These are phyloP conservation scores for Leccinum rimulosum DNA, from an alignment of 768 basidiomycete genomes.

Conservation along the genomic window DNA sequence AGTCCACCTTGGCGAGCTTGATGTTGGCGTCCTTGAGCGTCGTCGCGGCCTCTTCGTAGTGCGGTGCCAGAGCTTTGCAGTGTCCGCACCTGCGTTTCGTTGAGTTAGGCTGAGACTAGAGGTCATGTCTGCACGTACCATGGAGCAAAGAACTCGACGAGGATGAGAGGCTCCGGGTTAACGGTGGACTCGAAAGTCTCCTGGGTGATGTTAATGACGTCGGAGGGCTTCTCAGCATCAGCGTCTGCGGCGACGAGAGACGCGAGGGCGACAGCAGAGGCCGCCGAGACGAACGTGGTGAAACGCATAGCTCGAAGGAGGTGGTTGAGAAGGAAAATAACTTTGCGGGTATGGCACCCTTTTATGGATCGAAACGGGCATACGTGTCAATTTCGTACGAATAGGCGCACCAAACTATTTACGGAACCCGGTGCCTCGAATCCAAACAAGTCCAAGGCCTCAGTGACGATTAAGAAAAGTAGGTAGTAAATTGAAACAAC, in stretches of 20 bases:
- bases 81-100: slow-evolving; percentile 76
- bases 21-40: slow-evolving; percentile 86
- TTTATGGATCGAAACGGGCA: slow-evolving; percentile 26
- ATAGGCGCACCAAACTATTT: background rate
- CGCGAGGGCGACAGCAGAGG: slow-evolving; percentile 53
- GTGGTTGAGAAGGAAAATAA: slow-evolving; percentile 13
- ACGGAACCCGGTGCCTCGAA: background rate
- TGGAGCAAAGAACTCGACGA: slow-evolving; percentile 95
- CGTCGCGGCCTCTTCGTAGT: slow-evolving; percentile 93
- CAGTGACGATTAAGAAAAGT: background rate
- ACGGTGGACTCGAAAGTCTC: slow-evolving; percentile 67
- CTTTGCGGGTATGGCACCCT: background rate
- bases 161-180: slow-evolving; percentile 64
- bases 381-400: slow-evolving; percentile 29
- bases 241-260: slow-evolving; percentile 50
- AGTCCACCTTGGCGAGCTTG: slow-evolving; percentile 95
- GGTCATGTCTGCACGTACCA: slow-evolving; percentile 44
- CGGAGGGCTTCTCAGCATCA: slow-evolving; percentile 47
- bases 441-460: background rate
- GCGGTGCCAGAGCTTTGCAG: slow-evolving; percentile 92
- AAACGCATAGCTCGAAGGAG: slow-evolving; percentile 58
- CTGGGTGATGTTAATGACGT: slow-evolving; percentile 77
- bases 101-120: background rate
- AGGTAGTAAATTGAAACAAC: background rate
- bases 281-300: slow-evolving; percentile 44